Evolutionary conservation across 768 basidiomycete species (phyloP).

Genomic region (Hygrophorus pudorinus): DNA sequence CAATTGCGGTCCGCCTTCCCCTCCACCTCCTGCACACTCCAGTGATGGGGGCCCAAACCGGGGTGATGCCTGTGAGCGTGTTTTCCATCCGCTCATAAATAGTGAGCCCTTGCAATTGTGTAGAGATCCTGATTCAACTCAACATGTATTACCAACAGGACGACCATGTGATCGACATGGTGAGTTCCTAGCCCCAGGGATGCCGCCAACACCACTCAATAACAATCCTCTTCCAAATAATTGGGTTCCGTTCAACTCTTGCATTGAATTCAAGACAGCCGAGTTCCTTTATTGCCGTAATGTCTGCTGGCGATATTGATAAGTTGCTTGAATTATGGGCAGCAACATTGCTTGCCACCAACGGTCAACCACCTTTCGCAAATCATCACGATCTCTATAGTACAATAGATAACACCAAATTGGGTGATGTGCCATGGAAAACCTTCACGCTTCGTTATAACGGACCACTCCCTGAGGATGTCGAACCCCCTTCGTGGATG

Average conservation of each 20-base stretch:
- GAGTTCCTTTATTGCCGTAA: constrained; percentile 1
- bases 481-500: too few species aligned
- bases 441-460: constrained; percentile 13
- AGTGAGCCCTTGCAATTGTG: background rate
- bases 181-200: too few species aligned
- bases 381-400: constrained; percentile 16
- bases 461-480: constrained; percentile 9
- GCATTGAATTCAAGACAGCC: constrained; percentile 1
- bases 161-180: background rate
- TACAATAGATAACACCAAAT: too few species aligned
- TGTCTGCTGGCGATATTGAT: constrained; percentile 1
- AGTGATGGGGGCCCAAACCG: background rate
- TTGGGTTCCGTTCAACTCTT: background rate
- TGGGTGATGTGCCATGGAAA: too few species aligned
- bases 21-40: background rate
- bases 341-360: constrained; percentile 1
- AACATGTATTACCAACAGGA: too few species aligned
- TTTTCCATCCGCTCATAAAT: too few species aligned
- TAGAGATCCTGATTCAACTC: background rate
- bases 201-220: background rate
- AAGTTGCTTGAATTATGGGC: background rate
- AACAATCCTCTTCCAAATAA: background rate
- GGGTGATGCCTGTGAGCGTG: too few species aligned
- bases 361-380: constrained; percentile 13
- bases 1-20: too few species aligned